phyloP scores from a whole-genome alignment of 257 asterid genomes.

The Plantago ovata region DNA sequence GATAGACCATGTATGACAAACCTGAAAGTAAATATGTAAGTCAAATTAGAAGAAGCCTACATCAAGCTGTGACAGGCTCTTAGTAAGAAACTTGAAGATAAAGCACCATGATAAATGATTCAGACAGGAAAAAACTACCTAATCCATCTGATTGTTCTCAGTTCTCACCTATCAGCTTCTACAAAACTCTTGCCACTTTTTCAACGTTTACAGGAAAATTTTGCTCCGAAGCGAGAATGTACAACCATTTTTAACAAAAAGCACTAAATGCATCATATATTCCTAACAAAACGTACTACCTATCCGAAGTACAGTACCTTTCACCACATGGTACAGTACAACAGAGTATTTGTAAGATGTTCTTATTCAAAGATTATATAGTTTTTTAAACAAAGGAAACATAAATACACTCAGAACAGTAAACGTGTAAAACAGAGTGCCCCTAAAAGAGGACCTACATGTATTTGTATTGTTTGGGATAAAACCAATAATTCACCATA shows the following conservation, averaged over 20 bases:
- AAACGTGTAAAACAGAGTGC: background rate
- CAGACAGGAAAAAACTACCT: too few relatives aligned
- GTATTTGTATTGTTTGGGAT: too few relatives aligned
- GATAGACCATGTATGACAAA: constrained; percentile 69
- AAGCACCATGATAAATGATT: background rate
- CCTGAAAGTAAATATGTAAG: constrained; percentile 40
- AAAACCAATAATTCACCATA: background rate
- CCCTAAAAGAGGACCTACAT: background rate
- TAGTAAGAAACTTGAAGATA: background rate
- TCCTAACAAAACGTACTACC: too few relatives aligned
- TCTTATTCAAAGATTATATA: background rate
- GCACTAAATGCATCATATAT: too few relatives aligned
- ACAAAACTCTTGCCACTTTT: too few relatives aligned
- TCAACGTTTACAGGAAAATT: too few relatives aligned
- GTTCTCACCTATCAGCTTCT: too few relatives aligned
- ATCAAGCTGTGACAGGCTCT: background rate
- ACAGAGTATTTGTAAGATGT: background rate
- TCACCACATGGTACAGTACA: background rate
- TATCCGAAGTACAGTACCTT: too few relatives aligned
- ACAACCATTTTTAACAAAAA: too few relatives aligned
- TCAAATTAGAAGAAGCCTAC: constrained; percentile 18
- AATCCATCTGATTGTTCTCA: too few relatives aligned
- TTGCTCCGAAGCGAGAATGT: too few relatives aligned
- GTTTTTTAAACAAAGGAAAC: background rate
- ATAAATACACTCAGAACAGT: constrained; percentile 6